Base-by-base conservation (phyloP, 2,329 filamentous ascomycete species). In the Epichloe sibirici region DNA sequence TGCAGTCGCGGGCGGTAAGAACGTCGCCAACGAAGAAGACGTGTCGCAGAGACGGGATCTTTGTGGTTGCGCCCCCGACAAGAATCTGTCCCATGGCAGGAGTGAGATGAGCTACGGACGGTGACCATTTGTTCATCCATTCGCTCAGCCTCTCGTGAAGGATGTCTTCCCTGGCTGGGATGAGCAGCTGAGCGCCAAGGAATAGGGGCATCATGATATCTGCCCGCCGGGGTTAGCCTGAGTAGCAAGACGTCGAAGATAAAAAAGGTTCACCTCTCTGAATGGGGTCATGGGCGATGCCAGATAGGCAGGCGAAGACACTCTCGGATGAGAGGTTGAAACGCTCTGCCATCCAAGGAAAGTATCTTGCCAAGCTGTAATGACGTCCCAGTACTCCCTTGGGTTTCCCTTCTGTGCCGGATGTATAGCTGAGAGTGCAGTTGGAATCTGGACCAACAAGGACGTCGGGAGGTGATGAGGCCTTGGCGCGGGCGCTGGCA, bases 1-100 rank as follows among this genome's bases (percentile, higher is more conserved):
- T 64, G 83, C 95, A 57, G 89, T 94, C 47, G 31, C 31, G 31
- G 9, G 31, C 31, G 31, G 31, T 31, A 31, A 97, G 69, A 37
- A 96, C 75, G 63, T 97, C 91, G 35, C 93, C 93, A 1, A 97
- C 91, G 57, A 91, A 97, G 74, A 97, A 91, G 17, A 84, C 89
- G 53, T 82, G 76, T 53, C 85, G 76, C n/a, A 97, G 74, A 12
- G 78, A 75, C 1, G 88, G 85, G 62, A 96, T 94, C 58, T 86
- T 69, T 0, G 88, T 83, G 3, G 73, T 83, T 25, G 89, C 86
- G 58, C 87, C 88, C 44, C 90, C 90, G n/a, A 91, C 84, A 2
- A 97, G 73, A 56, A 97, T 93, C 61, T 96, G 88, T 52, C 90
- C 90, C 90, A 97, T 96, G 53, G 93, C 93, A 9, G 93, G 93